A percentile compares a stretch with the other conserved stretches of the same genome.
Conservation (phyloP, 1,139 yeast species). For the Kluyveromyces sp. region DNA sequence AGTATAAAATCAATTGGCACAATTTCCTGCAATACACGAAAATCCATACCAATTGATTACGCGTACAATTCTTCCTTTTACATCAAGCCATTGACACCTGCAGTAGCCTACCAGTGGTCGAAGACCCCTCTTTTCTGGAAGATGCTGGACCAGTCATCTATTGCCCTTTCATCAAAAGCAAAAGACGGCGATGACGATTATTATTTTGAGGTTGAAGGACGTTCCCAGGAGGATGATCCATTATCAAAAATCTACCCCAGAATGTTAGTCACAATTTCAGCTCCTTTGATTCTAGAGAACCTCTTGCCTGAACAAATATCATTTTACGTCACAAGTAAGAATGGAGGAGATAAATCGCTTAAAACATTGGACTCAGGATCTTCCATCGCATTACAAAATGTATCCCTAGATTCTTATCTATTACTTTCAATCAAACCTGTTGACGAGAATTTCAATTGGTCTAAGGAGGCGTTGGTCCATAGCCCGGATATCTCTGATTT, state of each 20-base stretch:
- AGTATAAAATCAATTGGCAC: slow-evolving; percentile 25
- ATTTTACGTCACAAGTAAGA: slow-evolving; percentile 73
- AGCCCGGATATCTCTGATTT: slow-evolving; percentile 50
- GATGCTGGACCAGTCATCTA: slow-evolving; percentile 44
- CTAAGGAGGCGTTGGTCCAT: slow-evolving; percentile 78
- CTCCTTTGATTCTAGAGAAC: slow-evolving; percentile 84
- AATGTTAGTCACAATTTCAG: slow-evolving; percentile 67
- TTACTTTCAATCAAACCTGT: slow-evolving; percentile 59
- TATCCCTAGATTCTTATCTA: slow-evolving; percentile 62
- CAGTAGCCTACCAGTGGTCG: slow-evolving; percentile 59
- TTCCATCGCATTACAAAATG: slow-evolving; percentile 70
- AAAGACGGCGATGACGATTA: slow-evolving; percentile 40
- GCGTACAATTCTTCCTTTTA: slow-evolving; percentile 54
- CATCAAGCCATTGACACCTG: slow-evolving; percentile 54
- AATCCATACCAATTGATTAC: slow-evolving; percentile 65
- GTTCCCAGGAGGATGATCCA: slow-evolving; percentile 56
- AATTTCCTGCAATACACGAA: slow-evolving; percentile 48
- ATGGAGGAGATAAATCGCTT: slow-evolving; percentile 63
- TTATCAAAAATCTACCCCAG: slow-evolving; percentile 76
- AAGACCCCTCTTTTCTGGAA: slow-evolving; percentile 58
- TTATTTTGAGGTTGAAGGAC: slow-evolving; percentile 70
- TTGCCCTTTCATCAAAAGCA: slow-evolving; percentile 55
- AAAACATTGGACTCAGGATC: slow-evolving; percentile 58
- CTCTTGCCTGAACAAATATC: slow-evolving; percentile 74
- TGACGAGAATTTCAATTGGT: slow-evolving; percentile 55